Conservation (phyloP, 139 green algal species). For the Chlamydomonas incerta region DNA sequence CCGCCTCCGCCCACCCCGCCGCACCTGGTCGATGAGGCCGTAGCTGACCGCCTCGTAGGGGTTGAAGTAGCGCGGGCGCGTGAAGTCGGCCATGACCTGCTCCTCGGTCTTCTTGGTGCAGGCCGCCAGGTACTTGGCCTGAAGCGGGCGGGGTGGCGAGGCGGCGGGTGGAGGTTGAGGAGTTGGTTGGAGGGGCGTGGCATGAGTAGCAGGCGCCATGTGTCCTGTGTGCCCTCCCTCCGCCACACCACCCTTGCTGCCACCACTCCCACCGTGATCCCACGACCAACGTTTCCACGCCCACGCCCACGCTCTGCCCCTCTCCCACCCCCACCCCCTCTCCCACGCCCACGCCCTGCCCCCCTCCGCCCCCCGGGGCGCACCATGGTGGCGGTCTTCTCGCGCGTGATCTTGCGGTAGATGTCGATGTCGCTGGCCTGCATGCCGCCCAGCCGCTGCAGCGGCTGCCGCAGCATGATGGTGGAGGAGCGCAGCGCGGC, state of each 20-base stretch:
- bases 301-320: too few relatives aligned
- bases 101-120: slow-evolving; percentile 87
- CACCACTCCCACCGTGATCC: too few relatives aligned
- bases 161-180: not conserved
- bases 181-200: too few relatives aligned
- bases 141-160: not conserved
- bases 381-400: slow-evolving; percentile 92
- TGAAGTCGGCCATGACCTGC: slow-evolving; percentile 89
- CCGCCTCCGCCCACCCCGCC: not conserved
- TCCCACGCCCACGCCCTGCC: not conserved
- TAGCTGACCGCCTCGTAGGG: slow-evolving; percentile 94
- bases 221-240: too few relatives aligned
- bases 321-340: too few relatives aligned
- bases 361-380: not conserved
- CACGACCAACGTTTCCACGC: too few relatives aligned
- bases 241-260: too few relatives aligned
- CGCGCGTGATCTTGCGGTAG: slow-evolving; percentile 92
- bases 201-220: too few relatives aligned
- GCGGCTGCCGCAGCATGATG: slow-evolving; percentile 98
- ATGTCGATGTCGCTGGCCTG: slow-evolving; percentile 98
- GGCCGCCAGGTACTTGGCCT: slow-evolving; percentile 78
- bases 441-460: slow-evolving; percentile 90
- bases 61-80: slow-evolving; percentile 92
- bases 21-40: slow-evolving; percentile 93
- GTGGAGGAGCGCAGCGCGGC: slow-evolving; percentile 92